Conservation (phyloP, 176 grass and related monocot genomes). For the Lolium rigidum region DNA sequence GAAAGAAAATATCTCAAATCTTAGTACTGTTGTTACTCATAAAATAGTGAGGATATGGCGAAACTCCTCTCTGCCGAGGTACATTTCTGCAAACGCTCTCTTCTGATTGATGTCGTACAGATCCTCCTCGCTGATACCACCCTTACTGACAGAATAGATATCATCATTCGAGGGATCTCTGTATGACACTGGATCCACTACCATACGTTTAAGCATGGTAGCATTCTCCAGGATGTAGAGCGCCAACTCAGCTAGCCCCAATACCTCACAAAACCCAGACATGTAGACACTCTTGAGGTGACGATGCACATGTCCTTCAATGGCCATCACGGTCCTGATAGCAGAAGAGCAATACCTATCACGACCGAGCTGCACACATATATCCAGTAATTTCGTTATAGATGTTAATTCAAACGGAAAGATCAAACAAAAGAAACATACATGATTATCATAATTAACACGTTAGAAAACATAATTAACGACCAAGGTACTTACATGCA, state of each 20-base stretch:
- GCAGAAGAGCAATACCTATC: background rate
- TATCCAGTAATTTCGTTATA: background rate
- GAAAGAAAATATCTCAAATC: background rate
- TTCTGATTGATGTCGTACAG: background rate
- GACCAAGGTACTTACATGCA: background rate
- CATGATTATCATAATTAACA: background rate
- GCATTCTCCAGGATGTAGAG: slow-evolving; percentile 3
- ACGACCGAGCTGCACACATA: background rate
- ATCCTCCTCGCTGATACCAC: background rate
- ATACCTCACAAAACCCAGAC: background rate
- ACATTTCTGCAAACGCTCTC: background rate
- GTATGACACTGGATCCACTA: background rate
- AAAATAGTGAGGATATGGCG: background rate
- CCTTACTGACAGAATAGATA: background rate
- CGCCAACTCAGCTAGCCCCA: background rate
- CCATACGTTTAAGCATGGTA: background rate
- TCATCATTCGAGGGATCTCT: background rate
- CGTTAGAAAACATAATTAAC: background rate
- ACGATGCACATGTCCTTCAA: background rate
- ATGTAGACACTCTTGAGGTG: background rate
- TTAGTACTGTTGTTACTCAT: background rate
- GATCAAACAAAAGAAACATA: background rate
- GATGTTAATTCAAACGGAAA: background rate
- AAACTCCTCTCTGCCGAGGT: background rate
- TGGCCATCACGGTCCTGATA: background rate